Conservation (phyloP, 257 asterid genomes). For the Solanum ossicruentum region DNA sequence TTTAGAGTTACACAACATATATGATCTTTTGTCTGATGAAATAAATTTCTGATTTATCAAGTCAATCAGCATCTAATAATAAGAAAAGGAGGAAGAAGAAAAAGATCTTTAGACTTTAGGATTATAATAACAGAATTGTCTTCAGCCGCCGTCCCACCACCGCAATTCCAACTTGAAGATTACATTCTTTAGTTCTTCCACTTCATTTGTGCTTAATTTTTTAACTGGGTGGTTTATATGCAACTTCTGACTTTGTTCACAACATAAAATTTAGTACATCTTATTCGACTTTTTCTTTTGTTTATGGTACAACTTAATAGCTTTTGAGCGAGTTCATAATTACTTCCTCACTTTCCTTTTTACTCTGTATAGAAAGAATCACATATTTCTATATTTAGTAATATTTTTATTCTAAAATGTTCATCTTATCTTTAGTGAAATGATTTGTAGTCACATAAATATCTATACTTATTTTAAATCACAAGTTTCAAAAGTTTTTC, state of each 20-base stretch:
- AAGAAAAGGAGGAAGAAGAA: neutral
- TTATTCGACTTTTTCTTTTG: slow-evolving; percentile 11
- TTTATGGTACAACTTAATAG: neutral
- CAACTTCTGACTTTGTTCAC: slow-evolving; percentile 15
- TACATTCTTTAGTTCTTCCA: slow-evolving; percentile 13
- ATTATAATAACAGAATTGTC: neutral
- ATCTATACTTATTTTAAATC: too few species aligned
- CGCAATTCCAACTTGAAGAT: neutral
- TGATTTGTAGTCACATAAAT: too few species aligned
- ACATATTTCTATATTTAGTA: too few species aligned
- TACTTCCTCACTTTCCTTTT: neutral
- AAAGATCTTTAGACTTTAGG: neutral
- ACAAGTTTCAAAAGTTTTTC: too few species aligned
- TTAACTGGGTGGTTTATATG: slow-evolving; percentile 29
- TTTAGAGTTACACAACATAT: too few species aligned
- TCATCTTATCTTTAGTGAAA: too few species aligned
- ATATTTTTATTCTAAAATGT: too few species aligned
- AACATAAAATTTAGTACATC: slow-evolving; percentile 16
- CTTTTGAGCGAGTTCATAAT: slow-evolving; percentile 10
- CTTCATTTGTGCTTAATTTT: slow-evolving; percentile 10
- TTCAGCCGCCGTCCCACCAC: slow-evolving; percentile 7
- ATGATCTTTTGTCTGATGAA: too few species aligned
- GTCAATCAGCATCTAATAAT: too few species aligned
- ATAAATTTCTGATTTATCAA: too few species aligned
- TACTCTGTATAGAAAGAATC: too few species aligned